Conservation (phyloP, 1,284 basidiomycete genomes). For the Cutaneotrichosporon mucoides region DNA sequence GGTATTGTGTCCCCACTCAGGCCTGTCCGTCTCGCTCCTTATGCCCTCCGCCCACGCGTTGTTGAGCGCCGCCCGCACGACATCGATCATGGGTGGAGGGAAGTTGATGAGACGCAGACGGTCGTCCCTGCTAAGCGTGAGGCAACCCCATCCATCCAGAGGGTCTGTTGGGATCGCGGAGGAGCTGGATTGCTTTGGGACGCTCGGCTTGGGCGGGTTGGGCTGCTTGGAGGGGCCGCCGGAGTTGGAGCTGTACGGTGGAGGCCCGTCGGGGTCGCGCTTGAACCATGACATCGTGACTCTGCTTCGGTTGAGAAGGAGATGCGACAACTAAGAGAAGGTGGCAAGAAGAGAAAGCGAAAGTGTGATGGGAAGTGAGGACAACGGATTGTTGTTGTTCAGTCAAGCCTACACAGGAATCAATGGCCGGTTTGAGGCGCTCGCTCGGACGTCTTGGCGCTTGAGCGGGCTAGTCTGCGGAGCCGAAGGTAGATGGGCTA, state of each 20-base stretch:
- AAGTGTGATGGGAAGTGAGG: too few relatives aligned
- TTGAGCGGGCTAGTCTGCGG: too few relatives aligned
- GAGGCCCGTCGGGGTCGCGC: background rate
- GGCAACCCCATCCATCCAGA: conserved; percentile 2
- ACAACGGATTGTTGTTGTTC: too few relatives aligned
- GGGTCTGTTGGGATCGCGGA: background rate
- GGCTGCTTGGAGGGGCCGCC: background rate
- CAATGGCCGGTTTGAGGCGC: too few relatives aligned
- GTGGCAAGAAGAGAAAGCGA: too few relatives aligned
- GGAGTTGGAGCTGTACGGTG: background rate
- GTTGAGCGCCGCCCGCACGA: background rate
- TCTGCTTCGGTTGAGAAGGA: too few relatives aligned
- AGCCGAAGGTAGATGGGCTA: too few relatives aligned
- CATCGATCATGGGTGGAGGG: background rate
- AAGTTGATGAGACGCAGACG: conserved; percentile 10
- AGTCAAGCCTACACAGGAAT: too few relatives aligned
- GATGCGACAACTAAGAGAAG: too few relatives aligned
- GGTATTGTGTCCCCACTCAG: too few relatives aligned
- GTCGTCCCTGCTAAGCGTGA: conserved; percentile 2
- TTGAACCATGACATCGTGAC: too few relatives aligned
- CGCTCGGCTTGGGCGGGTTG: background rate
- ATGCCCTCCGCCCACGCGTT: conserved; percentile 32
- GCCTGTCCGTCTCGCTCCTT: conserved; percentile 14
- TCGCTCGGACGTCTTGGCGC: too few relatives aligned
- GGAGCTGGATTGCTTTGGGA: background rate